Evolutionary conservation across 495 filamentous ascomycete genomes (phyloP).

Genomic region (Jackrogersella minutella): DNA sequence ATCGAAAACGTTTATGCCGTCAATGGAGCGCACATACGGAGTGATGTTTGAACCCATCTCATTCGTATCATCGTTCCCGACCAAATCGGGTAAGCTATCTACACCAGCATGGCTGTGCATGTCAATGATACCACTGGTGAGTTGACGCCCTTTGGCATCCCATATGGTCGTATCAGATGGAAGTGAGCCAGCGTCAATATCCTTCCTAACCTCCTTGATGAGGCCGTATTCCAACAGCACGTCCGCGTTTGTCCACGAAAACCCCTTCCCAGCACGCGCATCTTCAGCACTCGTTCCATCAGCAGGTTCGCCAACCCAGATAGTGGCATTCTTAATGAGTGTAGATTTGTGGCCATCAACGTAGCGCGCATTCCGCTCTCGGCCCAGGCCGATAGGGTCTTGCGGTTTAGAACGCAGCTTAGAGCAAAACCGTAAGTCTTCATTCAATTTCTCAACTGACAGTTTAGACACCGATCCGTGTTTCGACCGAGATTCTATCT

Average conservation of each 20-base stretch:
- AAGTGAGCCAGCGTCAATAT: conserved; percentile 45
- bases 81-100: conserved; percentile 50
- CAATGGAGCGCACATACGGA: conserved; percentile 66
- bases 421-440: conserved; percentile 50
- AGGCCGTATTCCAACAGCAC: conserved; percentile 59
- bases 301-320: conserved; percentile 62
- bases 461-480: conserved; percentile 37
- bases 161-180: conserved; percentile 52
- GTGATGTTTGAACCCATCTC: conserved; percentile 61
- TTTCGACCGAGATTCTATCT: conserved; percentile 43
- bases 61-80: conserved; percentile 59
- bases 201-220: conserved; percentile 51
- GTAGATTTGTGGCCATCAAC: conserved; percentile 56
- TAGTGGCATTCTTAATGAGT: conserved; percentile 59
- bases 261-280: conserved; percentile 56
- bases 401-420: conserved; percentile 51
- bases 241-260: conserved; percentile 53
- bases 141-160: conserved; percentile 62
- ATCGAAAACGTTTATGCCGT: conserved; percentile 60
- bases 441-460: conserved; percentile 51
- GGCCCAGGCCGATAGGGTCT: conserved; percentile 55
- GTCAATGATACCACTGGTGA: conserved; percentile 71
- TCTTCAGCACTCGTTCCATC: conserved; percentile 51
- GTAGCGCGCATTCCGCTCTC: conserved; percentile 58
- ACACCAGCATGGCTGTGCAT: conserved; percentile 71